Evolutionary conservation across 306 rosid species (phyloP).

Genomic region (Cicer chorassanicum): DNA sequence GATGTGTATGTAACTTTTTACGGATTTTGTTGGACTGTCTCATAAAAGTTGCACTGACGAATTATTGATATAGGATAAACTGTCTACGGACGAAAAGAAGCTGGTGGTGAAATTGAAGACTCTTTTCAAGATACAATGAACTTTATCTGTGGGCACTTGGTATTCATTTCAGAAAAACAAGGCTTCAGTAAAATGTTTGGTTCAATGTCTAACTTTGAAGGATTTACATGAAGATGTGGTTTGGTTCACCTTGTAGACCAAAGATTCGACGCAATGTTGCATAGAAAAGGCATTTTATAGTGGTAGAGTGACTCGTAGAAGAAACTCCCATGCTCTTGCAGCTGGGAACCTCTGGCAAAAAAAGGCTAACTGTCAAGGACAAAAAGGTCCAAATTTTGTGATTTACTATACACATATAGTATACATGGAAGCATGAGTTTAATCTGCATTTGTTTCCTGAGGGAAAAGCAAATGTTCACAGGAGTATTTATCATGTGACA

Average conservation of each 20-base stretch:
- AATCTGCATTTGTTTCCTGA: conserved; percentile 36
- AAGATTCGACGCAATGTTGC: conserved; percentile 11
- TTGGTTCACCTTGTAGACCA: conserved; percentile 33
- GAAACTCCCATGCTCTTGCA: conserved; percentile 30
- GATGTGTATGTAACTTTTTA: background rate
- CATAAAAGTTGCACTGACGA: conserved; percentile 18
- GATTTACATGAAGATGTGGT: conserved; percentile 27
- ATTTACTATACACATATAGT: conserved; percentile 35
- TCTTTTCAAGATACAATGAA: conserved; percentile 72
- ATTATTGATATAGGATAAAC: conserved; percentile 66
- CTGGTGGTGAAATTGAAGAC: conserved; percentile 80
- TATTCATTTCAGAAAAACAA: no score
- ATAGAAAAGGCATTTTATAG: background rate
- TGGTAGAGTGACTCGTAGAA: background rate
- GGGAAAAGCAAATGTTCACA: conserved; percentile 27
- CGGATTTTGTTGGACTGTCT: conserved; percentile 17
- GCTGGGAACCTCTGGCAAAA: conserved; percentile 21
- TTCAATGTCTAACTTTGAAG: conserved; percentile 25
- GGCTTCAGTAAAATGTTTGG: conserved; percentile 26
- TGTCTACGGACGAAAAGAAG: conserved; percentile 77
- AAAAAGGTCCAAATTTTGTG: conserved; percentile 45
- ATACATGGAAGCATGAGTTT: conserved; percentile 41
- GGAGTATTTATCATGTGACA: conserved; percentile 34
- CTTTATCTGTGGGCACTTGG: background rate
- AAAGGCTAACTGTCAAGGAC: conserved; percentile 20